These are phyloP conservation scores for Trichoderma sp. DNA, from an alignment of 2,329 filamentous ascomycete genomes.

Conservation along the genomic window DNA sequence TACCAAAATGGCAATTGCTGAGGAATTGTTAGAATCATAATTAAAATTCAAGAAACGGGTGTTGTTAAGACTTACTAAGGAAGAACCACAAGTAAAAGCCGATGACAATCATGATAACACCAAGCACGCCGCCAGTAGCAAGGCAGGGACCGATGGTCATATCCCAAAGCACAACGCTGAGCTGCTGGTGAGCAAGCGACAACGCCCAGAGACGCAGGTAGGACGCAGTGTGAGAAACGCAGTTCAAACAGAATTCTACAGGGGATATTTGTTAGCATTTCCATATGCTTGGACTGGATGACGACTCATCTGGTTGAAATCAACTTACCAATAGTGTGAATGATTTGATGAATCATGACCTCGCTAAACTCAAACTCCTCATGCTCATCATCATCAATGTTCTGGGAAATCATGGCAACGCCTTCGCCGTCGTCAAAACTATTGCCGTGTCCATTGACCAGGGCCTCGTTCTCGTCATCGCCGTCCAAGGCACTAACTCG, in stretches of 20 bases:
- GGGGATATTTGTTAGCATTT: background rate
- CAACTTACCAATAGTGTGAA: slow-evolving; percentile 89
- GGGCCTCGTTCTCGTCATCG: slow-evolving; percentile 67
- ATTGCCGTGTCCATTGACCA: slow-evolving; percentile 56
- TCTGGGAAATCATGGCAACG: slow-evolving; percentile 83
- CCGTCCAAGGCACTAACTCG: slow-evolving; percentile 87
- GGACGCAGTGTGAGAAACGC: slow-evolving; percentile 96
- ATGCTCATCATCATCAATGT: slow-evolving; percentile 80
- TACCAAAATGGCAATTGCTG: slow-evolving; percentile 64
- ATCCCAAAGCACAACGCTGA: slow-evolving; percentile 91
- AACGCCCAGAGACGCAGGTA: slow-evolving; percentile 98
- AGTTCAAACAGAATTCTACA: slow-evolving; percentile 95
- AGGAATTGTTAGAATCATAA: slow-evolving; percentile 27
- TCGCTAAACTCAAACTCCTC: slow-evolving; percentile 98
- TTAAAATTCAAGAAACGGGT: background rate
- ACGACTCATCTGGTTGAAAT: background rate
- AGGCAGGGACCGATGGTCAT: slow-evolving; percentile 90
- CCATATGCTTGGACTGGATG: background rate
- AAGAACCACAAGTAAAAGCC: slow-evolving; percentile 90
- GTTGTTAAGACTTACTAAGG: slow-evolving; percentile 49
- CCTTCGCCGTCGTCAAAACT: slow-evolving; percentile 69
- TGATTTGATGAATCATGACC: slow-evolving; percentile 98
- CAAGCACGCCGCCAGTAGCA: slow-evolving; percentile 59
- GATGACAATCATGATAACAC: slow-evolving; percentile 76
- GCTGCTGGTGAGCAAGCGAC: slow-evolving; percentile 95